Percentiles rank a stretch among this genome's conserved stretches.
Evolutionary conservation across 495 filamentous ascomycete species (phyloP).

Genomic region (Aspergillus taichungensis): DNA sequence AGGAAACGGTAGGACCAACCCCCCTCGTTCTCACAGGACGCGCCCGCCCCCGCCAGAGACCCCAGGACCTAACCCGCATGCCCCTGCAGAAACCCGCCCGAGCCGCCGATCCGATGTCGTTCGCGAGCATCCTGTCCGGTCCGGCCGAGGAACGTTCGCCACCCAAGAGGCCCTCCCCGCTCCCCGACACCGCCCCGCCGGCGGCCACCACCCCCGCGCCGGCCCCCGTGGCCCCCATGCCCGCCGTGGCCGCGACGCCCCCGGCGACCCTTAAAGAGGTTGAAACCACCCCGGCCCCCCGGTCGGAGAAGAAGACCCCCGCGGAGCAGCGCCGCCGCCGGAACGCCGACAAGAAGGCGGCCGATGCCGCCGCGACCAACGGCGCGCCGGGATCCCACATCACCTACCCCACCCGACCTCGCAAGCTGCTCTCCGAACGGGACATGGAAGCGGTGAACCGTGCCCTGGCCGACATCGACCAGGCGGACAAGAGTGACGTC

Average conservation of each 20-base stretch:
- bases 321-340: conserved; percentile 25
- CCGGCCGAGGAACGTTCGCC: conserved; percentile 46
- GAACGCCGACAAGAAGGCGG: conserved; percentile 33
- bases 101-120: conserved; percentile 78
- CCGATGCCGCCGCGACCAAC: conserved; percentile 35
- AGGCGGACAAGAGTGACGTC: conserved; percentile 54
- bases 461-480: conserved; percentile 58
- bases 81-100: conserved; percentile 49
- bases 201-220: conserved; percentile 12
- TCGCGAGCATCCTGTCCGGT: conserved; percentile 79
- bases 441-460: conserved; percentile 61
- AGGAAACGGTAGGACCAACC: conserved; percentile 28
- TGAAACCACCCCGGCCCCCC: conserved; percentile 8
- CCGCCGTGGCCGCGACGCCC: conserved; percentile 1
- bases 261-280: neutral
- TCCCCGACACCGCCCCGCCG: conserved; percentile 10
- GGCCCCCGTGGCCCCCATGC: conserved; percentile 14
- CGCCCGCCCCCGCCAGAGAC: no score
- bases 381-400: conserved; percentile 18
- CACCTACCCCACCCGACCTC: conserved; percentile 11
- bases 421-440: conserved; percentile 47
- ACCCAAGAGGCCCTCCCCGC: conserved; percentile 33
- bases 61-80: no score
- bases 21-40: no score
- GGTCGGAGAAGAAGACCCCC: conserved; percentile 22